phyloP scores from a whole-genome alignment of 805 yeast species.

The Kuraishia ogatae region DNA sequence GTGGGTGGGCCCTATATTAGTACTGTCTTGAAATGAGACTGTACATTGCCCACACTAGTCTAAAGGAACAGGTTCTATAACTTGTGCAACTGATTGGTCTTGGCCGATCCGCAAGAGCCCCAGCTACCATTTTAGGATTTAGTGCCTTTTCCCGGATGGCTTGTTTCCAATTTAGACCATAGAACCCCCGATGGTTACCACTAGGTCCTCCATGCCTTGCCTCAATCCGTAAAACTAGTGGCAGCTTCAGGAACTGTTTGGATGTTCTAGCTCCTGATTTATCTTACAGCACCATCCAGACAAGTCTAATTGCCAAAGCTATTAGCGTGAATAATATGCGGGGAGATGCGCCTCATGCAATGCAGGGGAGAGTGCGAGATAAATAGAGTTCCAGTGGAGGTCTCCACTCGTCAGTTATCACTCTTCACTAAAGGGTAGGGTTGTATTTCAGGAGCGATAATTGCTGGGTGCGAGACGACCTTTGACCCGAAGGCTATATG shows the following conservation, averaged over 20 bases:
- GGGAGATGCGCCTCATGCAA: background rate
- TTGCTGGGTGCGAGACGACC: background rate
- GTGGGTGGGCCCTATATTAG: too few relatives aligned
- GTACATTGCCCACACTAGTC: too few relatives aligned
- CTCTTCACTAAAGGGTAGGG: background rate
- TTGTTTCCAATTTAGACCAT: background rate
- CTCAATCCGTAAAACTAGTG: background rate
- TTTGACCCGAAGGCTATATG: background rate
- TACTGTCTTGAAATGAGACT: too few relatives aligned
- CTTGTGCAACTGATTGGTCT: too few relatives aligned
- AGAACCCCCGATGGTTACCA: background rate
- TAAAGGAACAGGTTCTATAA: too few relatives aligned
- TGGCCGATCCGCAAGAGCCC: background rate
- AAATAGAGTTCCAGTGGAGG: background rate
- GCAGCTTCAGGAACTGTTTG: background rate
- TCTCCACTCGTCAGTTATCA: background rate
- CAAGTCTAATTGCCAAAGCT: background rate
- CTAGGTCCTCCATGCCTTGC: background rate
- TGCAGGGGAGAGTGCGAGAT: background rate
- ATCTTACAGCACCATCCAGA: background rate
- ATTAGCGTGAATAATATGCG: background rate
- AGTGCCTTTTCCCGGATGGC: background rate
- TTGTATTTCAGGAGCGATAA: background rate
- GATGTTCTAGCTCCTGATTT: background rate
- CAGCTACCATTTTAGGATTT: background rate